These are phyloP conservation scores for Pyrenopolyporus hunteri DNA, from an alignment of 495 filamentous ascomycete genomes.

Conservation along the genomic window DNA sequence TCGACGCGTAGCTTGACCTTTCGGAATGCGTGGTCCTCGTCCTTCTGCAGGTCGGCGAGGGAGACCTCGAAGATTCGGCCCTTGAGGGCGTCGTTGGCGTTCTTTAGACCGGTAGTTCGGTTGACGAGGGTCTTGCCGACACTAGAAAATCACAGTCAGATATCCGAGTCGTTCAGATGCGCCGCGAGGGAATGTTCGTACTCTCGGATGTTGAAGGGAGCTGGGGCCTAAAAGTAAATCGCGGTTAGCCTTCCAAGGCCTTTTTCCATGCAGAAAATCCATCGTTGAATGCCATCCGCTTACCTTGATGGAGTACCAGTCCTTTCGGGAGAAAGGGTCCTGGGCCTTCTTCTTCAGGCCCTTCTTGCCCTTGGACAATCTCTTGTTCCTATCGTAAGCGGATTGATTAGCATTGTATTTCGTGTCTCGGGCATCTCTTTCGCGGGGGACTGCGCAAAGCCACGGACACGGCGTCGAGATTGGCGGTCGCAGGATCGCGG, in stretches of 20 bases:
- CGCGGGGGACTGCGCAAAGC: conserved; percentile 26
- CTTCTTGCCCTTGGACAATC: conserved; percentile 99
- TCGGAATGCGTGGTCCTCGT: conserved; percentile 99
- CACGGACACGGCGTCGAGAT: conserved; percentile 24
- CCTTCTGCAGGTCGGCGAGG: conserved; percentile 97
- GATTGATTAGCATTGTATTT: conserved; percentile 54
- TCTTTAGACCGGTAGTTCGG: conserved; percentile 98
- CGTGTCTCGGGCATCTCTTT: conserved; percentile 7
- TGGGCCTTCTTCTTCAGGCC: conserved; percentile 99
- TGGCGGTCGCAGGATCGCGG: conserved; percentile 17
- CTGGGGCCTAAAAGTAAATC: conserved; percentile 71
- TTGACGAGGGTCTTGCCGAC: conserved; percentile 99
- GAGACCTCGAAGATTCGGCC: conserved; percentile 99
- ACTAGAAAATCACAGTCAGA: conserved; percentile 60
- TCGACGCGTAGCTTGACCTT: conserved; percentile 99
- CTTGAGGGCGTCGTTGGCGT: conserved; percentile 98
- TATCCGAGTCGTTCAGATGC: conserved; percentile 8
- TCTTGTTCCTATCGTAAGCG: conserved; percentile 88
- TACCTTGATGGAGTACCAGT: conserved; percentile 98
- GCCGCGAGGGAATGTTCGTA: conserved; percentile 58
- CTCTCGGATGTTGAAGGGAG: conserved; percentile 95
- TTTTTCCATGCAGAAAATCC: not conserved
- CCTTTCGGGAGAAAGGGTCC: conserved; percentile 97
- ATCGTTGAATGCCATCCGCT: conserved; percentile 31
- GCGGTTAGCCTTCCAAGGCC: conserved; percentile 26